Conservation (phyloP, 305 asterid species). For the Rubia peregrina region DNA sequence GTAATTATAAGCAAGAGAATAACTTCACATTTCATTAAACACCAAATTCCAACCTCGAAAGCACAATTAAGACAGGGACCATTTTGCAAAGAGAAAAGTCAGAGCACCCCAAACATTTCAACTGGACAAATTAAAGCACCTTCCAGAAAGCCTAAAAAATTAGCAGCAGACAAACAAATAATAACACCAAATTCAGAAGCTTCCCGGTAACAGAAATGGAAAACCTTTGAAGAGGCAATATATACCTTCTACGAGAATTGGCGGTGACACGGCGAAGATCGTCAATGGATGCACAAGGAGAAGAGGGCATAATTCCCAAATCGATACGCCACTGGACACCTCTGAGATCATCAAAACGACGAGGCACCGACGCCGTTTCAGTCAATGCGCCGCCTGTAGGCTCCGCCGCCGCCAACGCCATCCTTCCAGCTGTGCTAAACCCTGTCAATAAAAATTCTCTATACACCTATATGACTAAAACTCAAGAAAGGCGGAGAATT, state of each 20-base stretch:
- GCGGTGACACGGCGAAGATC: slow-evolving; percentile 86
- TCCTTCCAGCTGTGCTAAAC: slow-evolving; percentile 16
- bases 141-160: background rate
- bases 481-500: background rate
- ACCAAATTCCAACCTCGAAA: slow-evolving; percentile 8
- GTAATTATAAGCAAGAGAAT: background rate
- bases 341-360: slow-evolving; percentile 57
- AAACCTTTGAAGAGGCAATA: background rate
- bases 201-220: background rate
- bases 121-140: slow-evolving; percentile 5
- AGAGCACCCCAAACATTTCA: background rate
- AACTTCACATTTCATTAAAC: background rate
- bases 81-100: background rate
- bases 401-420: slow-evolving; percentile 31
- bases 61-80: background rate
- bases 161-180: slow-evolving; percentile 7
- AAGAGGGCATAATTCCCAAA: slow-evolving; percentile 77
- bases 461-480: background rate
- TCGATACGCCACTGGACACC: slow-evolving; percentile 84
- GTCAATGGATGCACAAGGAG: slow-evolving; percentile 54
- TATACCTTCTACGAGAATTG: slow-evolving; percentile 82
- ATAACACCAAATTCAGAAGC: slow-evolving; percentile 9
- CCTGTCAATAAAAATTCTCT: slow-evolving; percentile 22
- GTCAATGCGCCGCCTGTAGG: slow-evolving; percentile 22
- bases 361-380: slow-evolving; percentile 32